phyloP scores from a whole-genome alignment of 352 stramenopile genomes.

The Phytopythium ostracodes region DNA sequence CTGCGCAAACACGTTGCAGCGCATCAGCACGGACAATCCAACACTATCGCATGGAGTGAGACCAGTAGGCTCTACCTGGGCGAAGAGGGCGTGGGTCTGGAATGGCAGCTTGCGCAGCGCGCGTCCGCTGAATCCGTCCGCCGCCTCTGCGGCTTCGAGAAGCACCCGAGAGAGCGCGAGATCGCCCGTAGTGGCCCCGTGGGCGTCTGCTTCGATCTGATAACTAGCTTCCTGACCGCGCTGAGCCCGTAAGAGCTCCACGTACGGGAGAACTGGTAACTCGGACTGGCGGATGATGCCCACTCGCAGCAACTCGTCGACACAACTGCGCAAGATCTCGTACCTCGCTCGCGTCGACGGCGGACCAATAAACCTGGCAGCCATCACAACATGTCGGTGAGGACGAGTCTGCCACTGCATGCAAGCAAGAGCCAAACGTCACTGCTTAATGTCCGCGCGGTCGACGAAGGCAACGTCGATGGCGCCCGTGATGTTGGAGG shows the following conservation, averaged over 20 bases:
- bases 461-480: conserved; percentile 93
- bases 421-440: conserved; percentile 35
- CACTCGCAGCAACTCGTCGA: conserved; percentile 80
- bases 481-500: conserved; percentile 89
- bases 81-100: conserved; percentile 70
- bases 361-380: conserved; percentile 55
- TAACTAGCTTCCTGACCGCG: conserved; percentile 3
- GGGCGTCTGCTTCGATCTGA: background rate
- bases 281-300: conserved; percentile 39
- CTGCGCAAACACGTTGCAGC: background rate
- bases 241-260: conserved; percentile 18
- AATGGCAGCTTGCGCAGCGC: conserved; percentile 85
- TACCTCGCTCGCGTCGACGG: conserved; percentile 63
- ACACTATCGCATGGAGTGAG: background rate
- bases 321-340: conserved; percentile 77
- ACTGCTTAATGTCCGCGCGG: conserved; percentile 91
- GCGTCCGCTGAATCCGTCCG: conserved; percentile 70
- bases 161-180: conserved; percentile 30
- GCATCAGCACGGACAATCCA: background rate
- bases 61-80: conserved; percentile 27
- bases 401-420: too few species aligned
- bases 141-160: conserved; percentile 35
- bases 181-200: conserved; percentile 6
- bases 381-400: background rate
- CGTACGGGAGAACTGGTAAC: conserved; percentile 19